These are phyloP conservation scores for Arachnomyces sp. DNA, from an alignment of 2,329 filamentous ascomycete genomes.

Conservation along the genomic window DNA sequence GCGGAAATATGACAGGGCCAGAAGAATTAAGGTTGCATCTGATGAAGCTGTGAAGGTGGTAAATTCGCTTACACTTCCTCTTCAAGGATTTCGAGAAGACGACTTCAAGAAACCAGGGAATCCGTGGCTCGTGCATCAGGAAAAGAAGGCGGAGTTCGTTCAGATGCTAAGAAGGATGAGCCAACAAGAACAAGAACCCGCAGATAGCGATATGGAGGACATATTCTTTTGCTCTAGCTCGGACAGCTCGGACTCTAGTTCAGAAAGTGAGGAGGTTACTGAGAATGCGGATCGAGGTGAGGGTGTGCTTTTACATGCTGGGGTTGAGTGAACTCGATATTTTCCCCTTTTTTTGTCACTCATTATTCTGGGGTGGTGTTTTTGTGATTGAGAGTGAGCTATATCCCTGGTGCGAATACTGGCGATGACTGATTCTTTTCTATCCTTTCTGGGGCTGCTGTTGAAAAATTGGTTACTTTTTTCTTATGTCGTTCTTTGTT, in stretches of 20 bases:
- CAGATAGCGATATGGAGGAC: constrained; percentile 5
- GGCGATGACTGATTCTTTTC: too few species aligned
- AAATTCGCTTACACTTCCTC: too few species aligned
- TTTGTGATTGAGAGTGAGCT: too few species aligned
- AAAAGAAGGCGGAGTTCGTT: constrained; percentile 5
- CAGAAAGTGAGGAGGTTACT: not conserved
- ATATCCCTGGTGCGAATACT: too few species aligned
- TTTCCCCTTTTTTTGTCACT: not conserved
- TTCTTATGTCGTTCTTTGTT: too few species aligned
- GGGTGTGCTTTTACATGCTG: not conserved
- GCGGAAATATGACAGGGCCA: too few species aligned
- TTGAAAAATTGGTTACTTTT: too few species aligned
- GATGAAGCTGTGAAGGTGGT: too few species aligned
- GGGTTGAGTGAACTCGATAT: not conserved
- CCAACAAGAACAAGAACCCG: not conserved
- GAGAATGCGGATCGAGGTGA: not conserved
- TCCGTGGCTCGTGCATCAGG: not conserved
- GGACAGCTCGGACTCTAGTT: not conserved
- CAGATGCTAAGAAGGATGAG: not conserved
- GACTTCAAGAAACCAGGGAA: not conserved
- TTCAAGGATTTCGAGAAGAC: too few species aligned
- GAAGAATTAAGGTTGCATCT: too few species aligned
- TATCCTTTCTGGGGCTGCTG: too few species aligned
- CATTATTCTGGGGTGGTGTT: too few species aligned
- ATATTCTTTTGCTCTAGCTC: not conserved